Conservation (phyloP, 2,329 filamentous ascomycete species). For the Arthrobotrys entomopaga region DNA sequence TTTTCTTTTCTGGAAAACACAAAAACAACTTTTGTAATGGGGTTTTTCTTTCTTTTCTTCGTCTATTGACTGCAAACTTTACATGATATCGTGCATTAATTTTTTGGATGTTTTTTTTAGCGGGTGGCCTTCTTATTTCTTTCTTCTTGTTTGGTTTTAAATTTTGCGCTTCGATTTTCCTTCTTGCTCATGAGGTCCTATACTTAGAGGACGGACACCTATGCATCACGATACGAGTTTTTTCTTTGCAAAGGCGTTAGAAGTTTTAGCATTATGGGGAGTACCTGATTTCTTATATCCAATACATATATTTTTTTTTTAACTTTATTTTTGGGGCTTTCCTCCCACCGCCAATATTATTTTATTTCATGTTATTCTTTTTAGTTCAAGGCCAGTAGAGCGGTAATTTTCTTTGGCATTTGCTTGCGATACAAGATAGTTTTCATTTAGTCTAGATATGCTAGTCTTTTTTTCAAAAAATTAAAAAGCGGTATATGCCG, state of each 20-base stretch:
- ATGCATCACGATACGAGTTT: constrained; percentile 3
- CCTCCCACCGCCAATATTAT: no score
- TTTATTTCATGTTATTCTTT: constrained; percentile 11
- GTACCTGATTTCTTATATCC: constrained; percentile 3
- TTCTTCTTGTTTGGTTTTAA: neutral
- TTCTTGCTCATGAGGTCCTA: constrained; percentile 8
- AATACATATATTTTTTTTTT: neutral
- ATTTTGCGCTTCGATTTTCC: constrained; percentile 2
- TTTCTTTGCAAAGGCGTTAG: constrained; percentile 15
- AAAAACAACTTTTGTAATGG: constrained; percentile 10
- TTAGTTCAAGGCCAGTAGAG: constrained; percentile 6
- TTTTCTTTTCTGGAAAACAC: neutral
- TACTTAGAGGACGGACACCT: constrained; percentile 5
- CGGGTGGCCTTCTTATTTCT: constrained; percentile 19
- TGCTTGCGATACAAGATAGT: constrained; percentile 9
- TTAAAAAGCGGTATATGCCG: constrained; percentile 15
- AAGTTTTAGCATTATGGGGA: constrained; percentile 16
- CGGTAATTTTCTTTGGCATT: constrained; percentile 3
- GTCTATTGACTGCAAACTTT: constrained; percentile 6
- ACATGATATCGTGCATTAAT: constrained; percentile 24
- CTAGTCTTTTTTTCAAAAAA: constrained; percentile 27
- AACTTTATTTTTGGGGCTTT: neutral
- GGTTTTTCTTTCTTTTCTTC: neutral
- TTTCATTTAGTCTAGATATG: constrained; percentile 12
- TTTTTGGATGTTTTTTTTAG: constrained; percentile 48